Base-by-base conservation (phyloP, 306 rosid species). In the Lagenaria siceraria region DNA sequence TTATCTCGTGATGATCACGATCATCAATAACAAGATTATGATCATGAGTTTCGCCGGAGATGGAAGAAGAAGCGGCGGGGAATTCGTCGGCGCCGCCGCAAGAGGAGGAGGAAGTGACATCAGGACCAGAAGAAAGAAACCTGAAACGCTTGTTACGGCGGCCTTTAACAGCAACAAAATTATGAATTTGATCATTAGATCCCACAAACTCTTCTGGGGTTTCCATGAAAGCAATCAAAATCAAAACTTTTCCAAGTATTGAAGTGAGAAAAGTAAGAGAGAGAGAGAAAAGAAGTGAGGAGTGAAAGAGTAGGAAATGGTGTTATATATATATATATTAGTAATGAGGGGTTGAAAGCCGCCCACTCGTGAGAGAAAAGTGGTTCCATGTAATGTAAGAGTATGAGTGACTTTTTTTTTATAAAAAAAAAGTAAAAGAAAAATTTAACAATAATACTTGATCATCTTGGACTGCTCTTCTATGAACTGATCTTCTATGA, bases 111-210 rank as follows among this genome's bases (percentile, higher is more conserved):
- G 90, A 92, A 18, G 92, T 79, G 25, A 79, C 22, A 8, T 43
- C 58, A 0, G 8, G 38, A 27, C 24, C 40, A 2, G 19, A 36
- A 24, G 21, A 70, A 12, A 6, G 3, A 27, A 25, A 82, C 72
- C 85, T 82, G 6, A 73, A 85, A 59, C 96, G 87, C 83, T 89
- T 95, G 29, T 86, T 89, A 10, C 82, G 92, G 7, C 93, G 85
- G n/a, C 55, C 8, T 77, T 90, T 89, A 66, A 75, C 71, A 15
- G 48, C 3, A 27, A 25, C 2, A 2, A 36, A 4, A 63, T 2
- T 0, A 27, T 85, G 51, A 35, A 36, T 77, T 18, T 81, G 83
- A 78, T 63, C 29, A 52, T 80, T 77, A 10, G 84, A 83, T 6
- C 71, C 76, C 77, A 48, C 63, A 40, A 79, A 38, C 36, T 87